These are phyloP conservation scores for Beverwykella pulmonaria DNA, from an alignment of 495 filamentous ascomycete genomes.

Conservation along the genomic window DNA sequence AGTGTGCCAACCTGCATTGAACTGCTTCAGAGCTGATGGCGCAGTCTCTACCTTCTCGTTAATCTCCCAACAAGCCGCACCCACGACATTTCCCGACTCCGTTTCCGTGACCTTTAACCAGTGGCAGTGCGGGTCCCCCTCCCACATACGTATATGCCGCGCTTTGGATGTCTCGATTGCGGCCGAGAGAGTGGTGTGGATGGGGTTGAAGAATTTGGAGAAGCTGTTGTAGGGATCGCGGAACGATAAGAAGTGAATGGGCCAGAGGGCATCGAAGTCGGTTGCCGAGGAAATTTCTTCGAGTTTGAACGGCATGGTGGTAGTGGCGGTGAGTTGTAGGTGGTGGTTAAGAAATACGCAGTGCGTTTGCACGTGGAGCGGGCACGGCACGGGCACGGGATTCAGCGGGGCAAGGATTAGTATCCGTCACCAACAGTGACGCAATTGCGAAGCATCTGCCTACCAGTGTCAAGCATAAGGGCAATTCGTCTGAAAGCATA, in stretches of 20 bases:
- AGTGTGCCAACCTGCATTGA: constrained; percentile 3
- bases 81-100: not conserved
- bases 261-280: not conserved
- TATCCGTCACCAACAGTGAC: not conserved
- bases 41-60: not conserved
- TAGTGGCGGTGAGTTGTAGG: too few species aligned
- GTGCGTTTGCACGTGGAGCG: too few species aligned
- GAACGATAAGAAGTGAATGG: not conserved
- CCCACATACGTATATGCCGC: not conserved
- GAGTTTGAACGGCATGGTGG: not conserved
- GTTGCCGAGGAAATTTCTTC: not conserved
- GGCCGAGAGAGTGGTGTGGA: not conserved
- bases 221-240: not conserved
- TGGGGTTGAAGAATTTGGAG: not conserved
- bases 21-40: too few species aligned
- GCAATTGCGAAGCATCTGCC: not conserved
- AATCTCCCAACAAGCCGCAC: not conserved
- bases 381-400: too few species aligned
- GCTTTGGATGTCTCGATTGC: not conserved
- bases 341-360: too few species aligned
- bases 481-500: not conserved
- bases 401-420: not conserved
- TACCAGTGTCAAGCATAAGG: not conserved
- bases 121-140: not conserved
- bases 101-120: constrained; percentile 7